These are phyloP conservation scores for Trichoderma sp. DNA, from an alignment of 2,329 filamentous ascomycete genomes.

Conservation along the genomic window DNA sequence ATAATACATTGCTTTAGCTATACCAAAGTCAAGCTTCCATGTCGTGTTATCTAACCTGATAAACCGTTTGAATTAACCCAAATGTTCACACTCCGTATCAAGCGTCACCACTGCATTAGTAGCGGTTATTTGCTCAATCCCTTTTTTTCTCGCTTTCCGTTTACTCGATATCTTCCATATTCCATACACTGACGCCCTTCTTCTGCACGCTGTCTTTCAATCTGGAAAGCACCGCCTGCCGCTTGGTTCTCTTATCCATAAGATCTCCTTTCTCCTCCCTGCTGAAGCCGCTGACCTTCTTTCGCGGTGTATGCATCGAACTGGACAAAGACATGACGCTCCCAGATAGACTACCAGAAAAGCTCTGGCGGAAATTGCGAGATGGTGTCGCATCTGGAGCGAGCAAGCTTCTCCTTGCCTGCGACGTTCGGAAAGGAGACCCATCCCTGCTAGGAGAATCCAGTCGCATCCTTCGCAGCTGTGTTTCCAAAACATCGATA, in stretches of 20 bases:
- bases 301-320: conserved; percentile 53
- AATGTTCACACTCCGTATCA: conserved; percentile 2
- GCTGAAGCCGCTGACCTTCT: conserved; percentile 66
- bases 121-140: neutral
- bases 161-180: conserved; percentile 54
- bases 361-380: conserved; percentile 48
- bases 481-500: conserved; percentile 84
- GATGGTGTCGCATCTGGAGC: conserved; percentile 51
- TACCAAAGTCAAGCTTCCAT: conserved; percentile 16
- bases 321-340: conserved; percentile 47
- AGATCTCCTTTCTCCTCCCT: conserved; percentile 61
- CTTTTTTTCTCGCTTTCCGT: conserved; percentile 30
- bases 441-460: conserved; percentile 50
- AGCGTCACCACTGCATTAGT: neutral
- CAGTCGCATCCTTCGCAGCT: conserved; percentile 75
- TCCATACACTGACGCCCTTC: conserved; percentile 55
- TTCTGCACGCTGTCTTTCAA: conserved; percentile 55
- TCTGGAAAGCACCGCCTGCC: conserved; percentile 57
- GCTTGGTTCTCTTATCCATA: conserved; percentile 57
- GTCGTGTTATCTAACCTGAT: conserved; percentile 19
- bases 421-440: conserved; percentile 48
- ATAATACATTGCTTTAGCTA: conserved; percentile 5
- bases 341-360: conserved; percentile 41
- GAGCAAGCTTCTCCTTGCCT: conserved; percentile 44
- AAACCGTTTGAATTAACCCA: conserved; percentile 16